A percentile compares a stretch with the other conserved stretches of the same genome.
Evolutionary conservation across 1,284 basidiomycete species (phyloP).

Genomic region (Caloboletus inedulis): DNA sequence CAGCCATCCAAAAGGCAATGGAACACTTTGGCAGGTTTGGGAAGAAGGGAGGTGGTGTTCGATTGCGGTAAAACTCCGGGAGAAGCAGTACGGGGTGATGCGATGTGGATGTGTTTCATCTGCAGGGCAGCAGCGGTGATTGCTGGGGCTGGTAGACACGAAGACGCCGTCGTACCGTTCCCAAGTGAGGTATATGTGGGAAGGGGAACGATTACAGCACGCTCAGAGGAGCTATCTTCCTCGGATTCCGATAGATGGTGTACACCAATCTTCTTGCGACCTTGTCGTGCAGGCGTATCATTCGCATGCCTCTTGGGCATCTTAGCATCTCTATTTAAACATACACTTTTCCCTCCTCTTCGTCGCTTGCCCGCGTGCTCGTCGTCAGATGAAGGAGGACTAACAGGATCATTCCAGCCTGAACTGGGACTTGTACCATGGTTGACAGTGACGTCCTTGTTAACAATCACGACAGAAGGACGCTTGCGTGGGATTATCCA

Average conservation of each 20-base stretch:
- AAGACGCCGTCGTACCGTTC: not conserved
- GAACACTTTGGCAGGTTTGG: slow-evolving; percentile 18
- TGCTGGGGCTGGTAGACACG: slow-evolving; percentile 7
- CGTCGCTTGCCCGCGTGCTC: slow-evolving; percentile 16
- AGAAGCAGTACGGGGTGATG: slow-evolving; percentile 12
- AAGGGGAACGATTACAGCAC: not conserved
- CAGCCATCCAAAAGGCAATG: slow-evolving; percentile 24
- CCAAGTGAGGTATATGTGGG: not conserved
- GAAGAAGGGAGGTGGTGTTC: not conserved
- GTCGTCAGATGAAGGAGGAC: slow-evolving; percentile 6
- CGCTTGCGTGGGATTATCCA: slow-evolving; percentile 27
- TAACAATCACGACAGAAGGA: slow-evolving; percentile 16
- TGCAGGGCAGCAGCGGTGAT: slow-evolving; percentile 13
- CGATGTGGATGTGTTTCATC: slow-evolving; percentile 18
- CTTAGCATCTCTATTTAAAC: slow-evolving; percentile 6
- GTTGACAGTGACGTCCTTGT: not conserved
- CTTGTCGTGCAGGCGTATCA: slow-evolving; percentile 12
- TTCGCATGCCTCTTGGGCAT: slow-evolving; percentile 11
- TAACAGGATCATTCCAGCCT: not conserved
- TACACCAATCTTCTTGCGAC: not conserved
- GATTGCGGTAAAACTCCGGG: slow-evolving; percentile 1
- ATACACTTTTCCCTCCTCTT: slow-evolving; percentile 7
- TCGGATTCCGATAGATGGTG: not conserved
- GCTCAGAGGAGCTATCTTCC: not conserved
- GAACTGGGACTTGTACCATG: not conserved